Conservation (phyloP, 768 basidiomycete species). For the Mycena vulgaris region DNA sequence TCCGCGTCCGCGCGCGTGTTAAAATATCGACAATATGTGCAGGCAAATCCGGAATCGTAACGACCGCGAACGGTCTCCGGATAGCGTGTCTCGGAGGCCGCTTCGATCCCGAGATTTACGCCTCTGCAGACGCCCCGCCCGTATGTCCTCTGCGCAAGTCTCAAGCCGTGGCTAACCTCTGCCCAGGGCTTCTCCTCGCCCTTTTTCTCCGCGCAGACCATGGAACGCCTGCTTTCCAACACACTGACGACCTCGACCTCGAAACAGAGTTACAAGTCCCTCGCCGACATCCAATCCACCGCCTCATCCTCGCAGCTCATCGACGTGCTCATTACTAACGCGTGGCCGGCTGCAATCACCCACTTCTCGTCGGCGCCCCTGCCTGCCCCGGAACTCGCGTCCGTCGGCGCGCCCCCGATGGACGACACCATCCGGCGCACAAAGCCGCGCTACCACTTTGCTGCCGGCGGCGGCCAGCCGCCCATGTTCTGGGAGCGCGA, state of each 20-base stretch:
- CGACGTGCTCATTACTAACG: constrained; percentile 88
- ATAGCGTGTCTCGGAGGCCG: constrained; percentile 90
- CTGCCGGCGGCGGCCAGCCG: constrained; percentile 72
- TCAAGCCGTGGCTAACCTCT: neutral
- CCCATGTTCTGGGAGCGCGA: constrained; percentile 96
- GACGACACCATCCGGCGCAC: constrained; percentile 75
- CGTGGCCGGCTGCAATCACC: constrained; percentile 80
- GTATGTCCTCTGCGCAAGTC: constrained; percentile 55
- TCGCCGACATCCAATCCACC: constrained; percentile 77
- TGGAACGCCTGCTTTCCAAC: constrained; percentile 82
- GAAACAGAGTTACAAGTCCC: constrained; percentile 69
- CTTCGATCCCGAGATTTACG: constrained; percentile 75
- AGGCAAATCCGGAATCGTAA: constrained; percentile 89
- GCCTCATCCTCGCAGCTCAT: constrained; percentile 75
- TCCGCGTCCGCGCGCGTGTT: neutral
- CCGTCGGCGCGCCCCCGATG: constrained; percentile 67
- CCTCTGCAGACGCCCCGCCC: constrained; percentile 72
- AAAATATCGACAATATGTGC: constrained; percentile 27
- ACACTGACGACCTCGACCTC: constrained; percentile 68
- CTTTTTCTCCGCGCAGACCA: constrained; percentile 78
- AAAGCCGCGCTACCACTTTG: constrained; percentile 92
- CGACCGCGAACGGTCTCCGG: constrained; percentile 83
- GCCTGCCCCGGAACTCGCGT: constrained; percentile 61
- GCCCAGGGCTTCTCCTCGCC: constrained; percentile 82
- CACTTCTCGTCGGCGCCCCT: constrained; percentile 70